Base-by-base conservation (phyloP, 78 protist genomes). In the Anaeramoeba flamelloides region DNA sequence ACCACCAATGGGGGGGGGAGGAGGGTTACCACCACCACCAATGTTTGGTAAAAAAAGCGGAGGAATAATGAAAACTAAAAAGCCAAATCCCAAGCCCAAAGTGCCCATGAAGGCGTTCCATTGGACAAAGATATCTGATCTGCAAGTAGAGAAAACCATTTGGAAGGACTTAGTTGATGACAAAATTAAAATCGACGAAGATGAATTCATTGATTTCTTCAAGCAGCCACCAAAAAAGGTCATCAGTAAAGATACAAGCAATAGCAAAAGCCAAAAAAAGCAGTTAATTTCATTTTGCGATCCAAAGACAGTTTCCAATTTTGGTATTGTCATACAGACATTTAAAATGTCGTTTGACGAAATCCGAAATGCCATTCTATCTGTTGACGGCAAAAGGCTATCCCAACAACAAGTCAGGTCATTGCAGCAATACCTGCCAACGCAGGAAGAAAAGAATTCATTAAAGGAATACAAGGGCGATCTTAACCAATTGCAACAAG, bases 21-120 rank as follows among this genome's bases (percentile, higher is more conserved):
- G 34, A 30, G 80, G 80, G 12, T 74, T n/a, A 65, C 78, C 78
- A 40, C 77, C 74, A 31, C 74, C 74, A 39, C 82, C 82, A 40
- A 75, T 38, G 3, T 22, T 30, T 26, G 82, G 82, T 17, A 2
- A 2, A 4, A 12, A 65, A 33, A 30, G 40, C n/a, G 8, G 8
- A 8, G 39, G 39, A 39, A 75, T 39, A 3, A 26, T 39, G 30
- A 38, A 8, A 80, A 40, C 77, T 3, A 30, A 30, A 4, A 76
- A 38, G 34, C 12, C 26, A 40, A 40, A 40, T 40, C 30, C 36
- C 1, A 8, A 8, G 40, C 82, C 82, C 8, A 3, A 3, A 4
- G 2, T 75, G 39, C 82, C 38, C 82, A 40, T 39, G 37, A 75
- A 80, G 30, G 31, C 30, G 41, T 64, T 3, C 74, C 74, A 36